Percentiles rank a stretch among this genome's conserved stretches.
Conservation (phyloP, 2,329 filamentous ascomycete species). For the Calonectria pseudoturangicola region DNA sequence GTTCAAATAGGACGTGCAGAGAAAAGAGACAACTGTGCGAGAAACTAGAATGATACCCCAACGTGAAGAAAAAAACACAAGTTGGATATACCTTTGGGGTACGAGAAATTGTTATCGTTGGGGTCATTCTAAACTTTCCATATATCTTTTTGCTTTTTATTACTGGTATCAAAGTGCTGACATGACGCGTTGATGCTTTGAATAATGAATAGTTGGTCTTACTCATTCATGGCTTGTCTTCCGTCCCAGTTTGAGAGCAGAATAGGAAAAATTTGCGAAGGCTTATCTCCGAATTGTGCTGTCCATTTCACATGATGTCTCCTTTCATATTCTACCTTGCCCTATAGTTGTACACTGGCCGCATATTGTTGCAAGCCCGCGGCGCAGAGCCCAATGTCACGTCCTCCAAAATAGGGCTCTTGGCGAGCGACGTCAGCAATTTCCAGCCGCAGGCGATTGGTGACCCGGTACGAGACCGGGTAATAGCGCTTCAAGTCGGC, state of each 20-base stretch:
- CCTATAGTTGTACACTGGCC: background rate
- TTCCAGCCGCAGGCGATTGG: background rate
- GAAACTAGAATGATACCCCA: background rate
- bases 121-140: too few relatives aligned
- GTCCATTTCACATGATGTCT: background rate
- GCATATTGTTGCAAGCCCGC: background rate
- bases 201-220: background rate
- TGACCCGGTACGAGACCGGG: background rate
- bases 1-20: background rate
- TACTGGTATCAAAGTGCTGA: too few relatives aligned
- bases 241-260: background rate
- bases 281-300: constrained; percentile 1
- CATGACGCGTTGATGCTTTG: too few relatives aligned
- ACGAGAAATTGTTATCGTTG: too few relatives aligned
- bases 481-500: background rate
- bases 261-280: background rate
- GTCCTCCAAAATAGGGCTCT: background rate
- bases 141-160: too few relatives aligned
- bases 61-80: too few relatives aligned
- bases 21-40: background rate
- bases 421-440: background rate
- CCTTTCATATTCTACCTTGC: background rate
- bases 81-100: too few relatives aligned
- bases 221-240: background rate
- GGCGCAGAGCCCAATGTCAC: background rate